These are phyloP conservation scores for Phoma sp. DNA, from an alignment of 2,329 filamentous ascomycete species.

Conservation along the genomic window DNA sequence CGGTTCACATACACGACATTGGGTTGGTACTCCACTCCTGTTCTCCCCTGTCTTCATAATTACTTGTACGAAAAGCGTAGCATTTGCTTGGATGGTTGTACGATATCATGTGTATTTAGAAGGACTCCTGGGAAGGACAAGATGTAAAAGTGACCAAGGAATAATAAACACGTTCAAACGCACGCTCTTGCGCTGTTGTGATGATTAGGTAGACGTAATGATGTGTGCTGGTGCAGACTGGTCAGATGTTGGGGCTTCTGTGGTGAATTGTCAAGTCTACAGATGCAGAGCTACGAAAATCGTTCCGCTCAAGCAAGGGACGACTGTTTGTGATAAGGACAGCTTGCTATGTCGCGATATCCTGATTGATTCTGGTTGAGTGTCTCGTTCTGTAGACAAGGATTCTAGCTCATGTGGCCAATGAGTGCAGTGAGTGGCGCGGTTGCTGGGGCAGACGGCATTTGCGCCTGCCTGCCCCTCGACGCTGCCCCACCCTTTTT, in stretches of 20 bases:
- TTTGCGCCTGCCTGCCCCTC: constrained; percentile 16
- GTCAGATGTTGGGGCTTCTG: neutral
- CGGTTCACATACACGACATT: constrained; percentile 45
- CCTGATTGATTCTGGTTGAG: neutral
- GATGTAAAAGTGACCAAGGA: constrained; percentile 41
- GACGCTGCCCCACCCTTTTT: constrained; percentile 30
- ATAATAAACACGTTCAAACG: constrained; percentile 34
- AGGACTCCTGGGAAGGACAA: constrained; percentile 33
- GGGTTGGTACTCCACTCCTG: constrained; percentile 47
- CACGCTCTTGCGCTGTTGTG: neutral
- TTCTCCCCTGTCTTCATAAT: constrained; percentile 36
- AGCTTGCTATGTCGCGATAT: neutral
- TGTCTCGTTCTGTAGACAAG: neutral
- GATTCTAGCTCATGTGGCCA: constrained; percentile 5
- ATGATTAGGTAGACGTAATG: neutral
- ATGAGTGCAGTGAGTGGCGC: constrained; percentile 16
- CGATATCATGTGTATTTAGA: constrained; percentile 47
- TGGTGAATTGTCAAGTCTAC: neutral
- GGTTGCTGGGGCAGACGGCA: constrained; percentile 29
- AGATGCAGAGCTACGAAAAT: too few relatives aligned
- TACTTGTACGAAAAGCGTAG: constrained; percentile 43
- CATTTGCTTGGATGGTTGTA: constrained; percentile 42
- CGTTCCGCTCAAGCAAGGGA: too few relatives aligned
- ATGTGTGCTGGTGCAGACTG: neutral
- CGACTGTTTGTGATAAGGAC: too few relatives aligned